Base-by-base conservation (phyloP, 176 grass and related monocot genomes). In the Leersia perrieri region DNA sequence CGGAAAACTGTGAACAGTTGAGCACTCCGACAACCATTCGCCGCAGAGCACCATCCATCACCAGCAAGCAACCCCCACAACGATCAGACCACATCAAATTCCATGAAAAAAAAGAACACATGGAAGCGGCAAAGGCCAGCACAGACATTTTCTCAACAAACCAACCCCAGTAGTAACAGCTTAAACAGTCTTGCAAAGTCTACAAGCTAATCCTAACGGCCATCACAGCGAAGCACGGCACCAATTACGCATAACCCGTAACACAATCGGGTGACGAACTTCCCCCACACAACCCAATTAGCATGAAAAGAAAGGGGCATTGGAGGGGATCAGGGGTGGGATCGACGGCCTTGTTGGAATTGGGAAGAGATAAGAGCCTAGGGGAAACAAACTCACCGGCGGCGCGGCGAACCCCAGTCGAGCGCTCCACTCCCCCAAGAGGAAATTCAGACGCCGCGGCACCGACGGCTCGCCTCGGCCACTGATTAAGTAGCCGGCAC, bases 51-150 rank as follows among this genome's bases (percentile, higher is more conserved):
- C 27, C 40, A 63, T 84, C 63, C 33, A 41, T 34, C 66, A 63
- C 18, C 82, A 70, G 63, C 63, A 81, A 64, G 57, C 65, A 84
- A 85, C 71, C 55, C 41, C 33, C 14, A 11, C 39, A 15, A 88
- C 30, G 62, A 35, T 78, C 45, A 30, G 25, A 30, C 49, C 1
- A 33, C 9, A 31, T 4, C 28, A 60, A 89, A 71, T 31, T 74
- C 82, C 72, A 66, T 42, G 72, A 72, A 77, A 77, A 72, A 77
- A 77, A 81, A 81, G 42, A 22, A 40, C 77, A 71, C 33, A 33
- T 11, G 31, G 28, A 70, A 71, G 70, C 76, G 68, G 26, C 39
- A 40, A 40, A 29, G 47, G 8, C 12, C 76, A 51, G 26, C 58
- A n/a, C n/a, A n/a, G n/a, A n/a, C 63, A 80, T 28, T 39, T 23